Evolutionary conservation across 768 basidiomycete species (phyloP), one percentile per base, ranked within the genome.

Genomic region (Cubamyces lactineus): DNA sequence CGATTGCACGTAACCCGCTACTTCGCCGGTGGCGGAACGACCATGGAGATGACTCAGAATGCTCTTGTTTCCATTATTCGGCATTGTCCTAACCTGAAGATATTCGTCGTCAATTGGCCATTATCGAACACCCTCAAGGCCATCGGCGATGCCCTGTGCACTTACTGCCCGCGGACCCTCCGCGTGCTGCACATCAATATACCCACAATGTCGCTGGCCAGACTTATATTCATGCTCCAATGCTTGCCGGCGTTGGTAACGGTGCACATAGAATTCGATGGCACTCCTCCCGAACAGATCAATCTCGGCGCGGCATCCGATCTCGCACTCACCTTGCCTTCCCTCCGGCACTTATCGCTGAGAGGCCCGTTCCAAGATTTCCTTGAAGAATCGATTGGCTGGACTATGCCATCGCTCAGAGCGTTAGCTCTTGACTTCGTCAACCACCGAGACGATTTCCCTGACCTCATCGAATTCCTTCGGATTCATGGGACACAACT

Each of bases 221-320:
- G 87, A 68, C 80, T 89, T 5, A 90, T 91, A 46, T 88, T 87
- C 86, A 85, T 88, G 5, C 76, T 92, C 2, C 82, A 85, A 56
- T 80, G 83, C 1, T 80, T 92, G 5, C 84, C 84, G 0, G 73
- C 74, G 53, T 75, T 92, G 42, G 75, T 83, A 8, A 81, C 84
- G 2, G 79, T 82, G 2, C 83, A 84, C 65, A 78, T 92, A 60
- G 79, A 84, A 28, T 82, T 89, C 61, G 70, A 70, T 11, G 69
- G 67, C 13, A 51, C 56, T 13, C 42, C 60, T 0, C 78, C 78
- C 16, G 84, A 85, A 28, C 73, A 73, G 15, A 61, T 69, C 5
- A 77, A 78, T 8, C 77, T 91, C 0, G 90, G 91, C 0, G 80
- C 88, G 0, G 87, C 89, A 0, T 76, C 79, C 16, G 79, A 84